These are phyloP conservation scores for Rhododendron simsii DNA, from an alignment of 148 eudicot genomes.

Conservation along the genomic window DNA sequence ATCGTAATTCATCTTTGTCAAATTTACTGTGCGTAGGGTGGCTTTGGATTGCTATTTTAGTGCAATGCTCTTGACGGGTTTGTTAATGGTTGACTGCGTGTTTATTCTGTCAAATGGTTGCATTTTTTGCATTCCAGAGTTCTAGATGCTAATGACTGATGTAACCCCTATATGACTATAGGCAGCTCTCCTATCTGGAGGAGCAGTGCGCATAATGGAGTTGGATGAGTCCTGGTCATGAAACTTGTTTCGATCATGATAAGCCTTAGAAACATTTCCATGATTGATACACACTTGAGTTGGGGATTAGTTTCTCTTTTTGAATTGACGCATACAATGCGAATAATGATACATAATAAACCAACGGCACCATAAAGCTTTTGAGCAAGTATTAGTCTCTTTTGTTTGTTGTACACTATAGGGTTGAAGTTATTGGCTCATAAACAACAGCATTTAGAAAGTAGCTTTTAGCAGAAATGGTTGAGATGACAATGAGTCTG, in stretches of 20 bases:
- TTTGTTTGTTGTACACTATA: not conserved
- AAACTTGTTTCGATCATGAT: not conserved
- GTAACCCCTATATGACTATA: not conserved
- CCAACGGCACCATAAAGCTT: not conserved
- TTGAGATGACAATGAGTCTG: not conserved
- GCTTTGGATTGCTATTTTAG: not conserved
- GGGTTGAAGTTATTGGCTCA: not conserved
- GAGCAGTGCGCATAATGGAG: not conserved
- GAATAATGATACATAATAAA: not conserved
- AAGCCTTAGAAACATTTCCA: not conserved
- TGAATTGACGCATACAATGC: not conserved
- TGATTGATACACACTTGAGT: not conserved
- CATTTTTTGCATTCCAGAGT: not conserved
- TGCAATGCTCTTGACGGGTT: constrained; percentile 8
- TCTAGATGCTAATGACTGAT: not conserved
- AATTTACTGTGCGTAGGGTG: not conserved
- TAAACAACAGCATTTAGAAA: not conserved
- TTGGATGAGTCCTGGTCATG: not conserved
- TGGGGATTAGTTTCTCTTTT: not conserved
- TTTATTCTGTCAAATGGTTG: constrained; percentile 13
- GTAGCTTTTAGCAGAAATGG: not conserved
- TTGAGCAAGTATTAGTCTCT: not conserved
- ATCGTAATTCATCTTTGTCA: not conserved
- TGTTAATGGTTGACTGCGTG: not conserved
- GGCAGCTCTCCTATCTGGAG: not conserved